Percentiles rank a stretch among this genome's conserved stretches.
Conservation (phyloP, 768 basidiomycete genomes). For the Pulveroboletus sp. region DNA sequence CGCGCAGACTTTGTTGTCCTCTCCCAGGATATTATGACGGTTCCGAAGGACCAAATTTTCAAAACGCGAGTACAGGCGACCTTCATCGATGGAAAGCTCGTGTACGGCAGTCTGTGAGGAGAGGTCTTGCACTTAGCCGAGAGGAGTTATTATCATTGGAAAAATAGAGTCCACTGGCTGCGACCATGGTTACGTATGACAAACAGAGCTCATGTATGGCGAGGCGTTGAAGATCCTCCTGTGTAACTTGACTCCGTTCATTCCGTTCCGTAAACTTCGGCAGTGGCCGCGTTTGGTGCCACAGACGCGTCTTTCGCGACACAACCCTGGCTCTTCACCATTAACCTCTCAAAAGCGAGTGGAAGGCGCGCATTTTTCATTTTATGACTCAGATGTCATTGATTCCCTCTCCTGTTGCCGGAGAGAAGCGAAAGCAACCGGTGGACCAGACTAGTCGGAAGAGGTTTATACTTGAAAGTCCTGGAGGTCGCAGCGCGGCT, state of each 20-base stretch:
- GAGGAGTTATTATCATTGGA: neutral
- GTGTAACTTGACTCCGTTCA: neutral
- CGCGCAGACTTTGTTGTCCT: conserved; percentile 83
- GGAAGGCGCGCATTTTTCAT: neutral
- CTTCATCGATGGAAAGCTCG: conserved; percentile 66
- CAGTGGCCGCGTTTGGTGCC: conserved; percentile 13
- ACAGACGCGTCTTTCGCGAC: conserved; percentile 20
- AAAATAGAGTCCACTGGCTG: neutral
- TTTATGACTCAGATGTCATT: conserved; percentile 18
- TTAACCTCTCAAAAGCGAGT: neutral
- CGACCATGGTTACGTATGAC: neutral
- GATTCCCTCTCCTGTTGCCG: conserved; percentile 12
- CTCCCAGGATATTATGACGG: conserved; percentile 74
- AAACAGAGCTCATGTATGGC: neutral
- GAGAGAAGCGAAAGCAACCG: conserved; percentile 30
- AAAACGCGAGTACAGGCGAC: conserved; percentile 66
- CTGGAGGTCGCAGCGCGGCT: conserved; percentile 1
- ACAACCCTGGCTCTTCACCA: neutral
- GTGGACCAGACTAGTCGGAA: conserved; percentile 25
- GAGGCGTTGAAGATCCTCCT: too few species aligned
- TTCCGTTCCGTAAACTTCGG: neutral
- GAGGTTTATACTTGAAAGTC: conserved; percentile 24
- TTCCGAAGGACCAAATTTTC: conserved; percentile 56
- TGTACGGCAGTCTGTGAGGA: conserved; percentile 38
- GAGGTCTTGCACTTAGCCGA: neutral